Evolutionary conservation across 768 basidiomycete species (phyloP).

Genomic region (Psilocybe subaeruginosa): DNA sequence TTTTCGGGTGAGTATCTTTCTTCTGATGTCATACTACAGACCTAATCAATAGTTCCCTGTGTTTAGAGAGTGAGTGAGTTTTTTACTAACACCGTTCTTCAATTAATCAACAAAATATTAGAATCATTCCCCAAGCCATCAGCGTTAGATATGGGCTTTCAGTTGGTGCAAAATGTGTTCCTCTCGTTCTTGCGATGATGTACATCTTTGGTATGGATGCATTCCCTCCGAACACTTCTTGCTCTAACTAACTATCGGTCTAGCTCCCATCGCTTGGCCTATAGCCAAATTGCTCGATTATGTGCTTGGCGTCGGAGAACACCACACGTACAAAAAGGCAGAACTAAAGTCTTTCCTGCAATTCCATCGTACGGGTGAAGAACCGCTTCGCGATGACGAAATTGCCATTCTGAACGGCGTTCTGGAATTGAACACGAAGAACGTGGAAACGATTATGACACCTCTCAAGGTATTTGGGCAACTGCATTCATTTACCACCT

Average conservation of each 20-base stretch:
- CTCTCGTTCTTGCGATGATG: slow-evolving; percentile 76
- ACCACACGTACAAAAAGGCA: slow-evolving; percentile 81
- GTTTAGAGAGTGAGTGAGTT: slow-evolving; percentile 62
- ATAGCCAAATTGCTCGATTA: slow-evolving; percentile 82
- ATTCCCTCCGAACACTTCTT: slow-evolving; percentile 28
- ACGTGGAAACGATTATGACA: slow-evolving; percentile 82
- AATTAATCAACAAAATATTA: background rate
- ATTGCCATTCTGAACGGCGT: slow-evolving; percentile 83
- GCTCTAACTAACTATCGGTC: slow-evolving; percentile 14
- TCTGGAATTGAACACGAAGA: slow-evolving; percentile 75
- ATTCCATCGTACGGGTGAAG: slow-evolving; percentile 78
- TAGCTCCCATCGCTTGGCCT: slow-evolving; percentile 82
- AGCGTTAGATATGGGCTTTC: slow-evolving; percentile 80
- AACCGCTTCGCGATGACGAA: slow-evolving; percentile 80
- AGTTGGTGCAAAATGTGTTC: slow-evolving; percentile 79
- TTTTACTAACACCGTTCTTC: background rate
- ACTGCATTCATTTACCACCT: slow-evolving; percentile 19
- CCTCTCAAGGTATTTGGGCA: slow-evolving; percentile 56
- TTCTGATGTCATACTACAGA: background rate
- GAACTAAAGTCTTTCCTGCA: slow-evolving; percentile 79
- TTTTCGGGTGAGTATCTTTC: slow-evolving; percentile 68
- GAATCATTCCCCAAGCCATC: slow-evolving; percentile 68
- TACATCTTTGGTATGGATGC: slow-evolving; percentile 50
- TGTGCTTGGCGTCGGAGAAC: slow-evolving; percentile 76
- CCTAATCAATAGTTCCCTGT: background rate